Evolutionary conservation across 23 red algal species (phyloP), one percentile per base, ranked within the genome.

Genomic region (Rhodosorus marinus): DNA sequence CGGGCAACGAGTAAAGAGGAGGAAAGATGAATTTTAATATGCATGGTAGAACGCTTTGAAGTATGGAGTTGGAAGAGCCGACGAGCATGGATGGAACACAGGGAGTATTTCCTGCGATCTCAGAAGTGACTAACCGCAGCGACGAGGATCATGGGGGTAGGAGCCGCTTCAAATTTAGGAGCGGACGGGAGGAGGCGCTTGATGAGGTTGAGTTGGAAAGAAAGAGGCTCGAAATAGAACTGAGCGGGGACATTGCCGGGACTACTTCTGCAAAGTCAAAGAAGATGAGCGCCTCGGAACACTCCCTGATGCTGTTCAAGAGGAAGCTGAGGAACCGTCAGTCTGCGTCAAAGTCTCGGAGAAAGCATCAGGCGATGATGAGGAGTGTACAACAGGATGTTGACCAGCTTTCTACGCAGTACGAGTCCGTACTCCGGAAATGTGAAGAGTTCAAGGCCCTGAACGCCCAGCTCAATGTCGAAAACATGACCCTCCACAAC

Each of bases 211-310:
- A 43, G 38, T 17, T 43, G 11, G 11, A 11, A 17, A 17, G 17
- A 17, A 43, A 43, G 17, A 43, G 38, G 17, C 11, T 43, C 17
- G 38, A 43, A 11, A 11, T 17, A 43, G 17, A 43, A 17, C 11
- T 11, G 38, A 8, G 53, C 21, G n/a, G 3, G 30, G 63, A 68
- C 24, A 24, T 68, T 40, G 22, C 15, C n/a, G 63, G 63, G 8
- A 68, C 63, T 5, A 68, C 63, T 11, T 38, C 63, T 55, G 63
- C 63, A 21, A 47, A 33, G 63, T 52, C 63, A n/a, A 7, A 52
- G 29, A 38, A 23, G 14, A 68, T 68, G 63, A 57, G 34, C 5
- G 24, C 5, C 17, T 47, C 53, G 19, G 49, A 68, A 29, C 40
- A 36, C 26, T 23, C 30, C n/a, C 38, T 68, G 40, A 54, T 68